phyloP scores from a whole-genome alignment of 495 filamentous ascomycete species.

The Cercophora sp. region DNA sequence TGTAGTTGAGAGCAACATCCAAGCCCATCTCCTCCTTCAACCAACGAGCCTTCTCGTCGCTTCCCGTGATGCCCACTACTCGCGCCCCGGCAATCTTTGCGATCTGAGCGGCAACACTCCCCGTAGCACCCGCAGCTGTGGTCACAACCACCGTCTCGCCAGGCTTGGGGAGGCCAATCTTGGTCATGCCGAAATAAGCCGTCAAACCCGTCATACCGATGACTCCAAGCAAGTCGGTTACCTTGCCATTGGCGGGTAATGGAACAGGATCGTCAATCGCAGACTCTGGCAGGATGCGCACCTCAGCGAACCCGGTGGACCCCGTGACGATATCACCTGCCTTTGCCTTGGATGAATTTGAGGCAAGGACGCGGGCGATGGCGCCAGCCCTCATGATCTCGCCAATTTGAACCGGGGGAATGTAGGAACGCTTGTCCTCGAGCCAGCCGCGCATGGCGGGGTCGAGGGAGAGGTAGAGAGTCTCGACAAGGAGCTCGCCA shows the following conservation, averaged over 20 bases:
- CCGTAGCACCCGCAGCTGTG: conserved; percentile 70
- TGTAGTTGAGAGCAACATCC: conserved; percentile 67
- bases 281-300: conserved; percentile 49
- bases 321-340: conserved; percentile 53
- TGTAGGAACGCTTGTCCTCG: conserved; percentile 60
- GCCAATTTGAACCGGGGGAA: conserved; percentile 61
- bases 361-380: conserved; percentile 50
- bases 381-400: conserved; percentile 62
- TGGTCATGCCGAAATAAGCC: conserved; percentile 64
- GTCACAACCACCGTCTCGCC: conserved; percentile 65
- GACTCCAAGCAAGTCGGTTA: conserved; percentile 61
- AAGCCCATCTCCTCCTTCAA: conserved; percentile 55
- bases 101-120: conserved; percentile 65
- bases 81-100: conserved; percentile 60
- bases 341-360: conserved; percentile 39
- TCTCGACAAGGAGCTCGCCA: conserved; percentile 62
- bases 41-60: conserved; percentile 61
- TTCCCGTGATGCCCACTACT: conserved; percentile 60
- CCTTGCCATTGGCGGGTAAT: conserved; percentile 44
- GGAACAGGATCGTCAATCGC: conserved; percentile 42
- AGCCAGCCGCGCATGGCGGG: conserved; percentile 82
- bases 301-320: conserved; percentile 57
- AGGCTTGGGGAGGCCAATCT: conserved; percentile 50
- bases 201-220: conserved; percentile 59
- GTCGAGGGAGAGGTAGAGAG: conserved; percentile 70